Conservation (phyloP, 2,329 filamentous ascomycete species). For the Apiospora pterosperma region DNA sequence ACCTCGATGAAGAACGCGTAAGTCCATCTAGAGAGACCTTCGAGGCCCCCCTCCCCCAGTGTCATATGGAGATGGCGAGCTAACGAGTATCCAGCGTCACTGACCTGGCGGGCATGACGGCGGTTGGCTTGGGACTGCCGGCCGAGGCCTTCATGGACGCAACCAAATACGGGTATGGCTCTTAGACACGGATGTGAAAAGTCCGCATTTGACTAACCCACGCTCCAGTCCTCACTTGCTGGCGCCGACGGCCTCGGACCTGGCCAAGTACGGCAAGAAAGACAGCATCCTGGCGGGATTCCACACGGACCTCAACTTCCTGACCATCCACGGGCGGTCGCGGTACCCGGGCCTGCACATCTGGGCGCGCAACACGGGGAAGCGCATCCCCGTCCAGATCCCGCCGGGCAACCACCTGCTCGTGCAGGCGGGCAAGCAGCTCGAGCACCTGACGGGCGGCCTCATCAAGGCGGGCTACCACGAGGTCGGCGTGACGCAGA, state of each 20-base stretch:
- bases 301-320: constrained; percentile 63
- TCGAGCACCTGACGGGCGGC: constrained; percentile 59
- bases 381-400: constrained; percentile 56
- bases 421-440: constrained; percentile 61
- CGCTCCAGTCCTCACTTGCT: constrained; percentile 53
- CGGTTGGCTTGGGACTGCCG: constrained; percentile 52
- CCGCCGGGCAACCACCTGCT: constrained; percentile 55
- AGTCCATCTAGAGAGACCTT: constrained; percentile 29
- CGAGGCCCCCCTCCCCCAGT: too few species aligned
- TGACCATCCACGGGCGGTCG: constrained; percentile 62
- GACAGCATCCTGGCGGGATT: constrained; percentile 62
- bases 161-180: constrained; percentile 53
- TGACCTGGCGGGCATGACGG: constrained; percentile 56
- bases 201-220: background rate
- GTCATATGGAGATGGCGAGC: background rate
- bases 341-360: constrained; percentile 60
- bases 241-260: constrained; percentile 58
- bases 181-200: background rate
- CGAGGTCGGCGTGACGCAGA: constrained; percentile 56
- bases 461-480: constrained; percentile 61
- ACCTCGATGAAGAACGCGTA: constrained; percentile 58
- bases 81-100: constrained; percentile 38
- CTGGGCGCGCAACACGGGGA: constrained; percentile 61
- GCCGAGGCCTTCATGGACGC: constrained; percentile 51
- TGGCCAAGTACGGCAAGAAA: constrained; percentile 46